phyloP scores from a whole-genome alignment of 257 asterid genomes.

The Solanum ossicruentum region DNA sequence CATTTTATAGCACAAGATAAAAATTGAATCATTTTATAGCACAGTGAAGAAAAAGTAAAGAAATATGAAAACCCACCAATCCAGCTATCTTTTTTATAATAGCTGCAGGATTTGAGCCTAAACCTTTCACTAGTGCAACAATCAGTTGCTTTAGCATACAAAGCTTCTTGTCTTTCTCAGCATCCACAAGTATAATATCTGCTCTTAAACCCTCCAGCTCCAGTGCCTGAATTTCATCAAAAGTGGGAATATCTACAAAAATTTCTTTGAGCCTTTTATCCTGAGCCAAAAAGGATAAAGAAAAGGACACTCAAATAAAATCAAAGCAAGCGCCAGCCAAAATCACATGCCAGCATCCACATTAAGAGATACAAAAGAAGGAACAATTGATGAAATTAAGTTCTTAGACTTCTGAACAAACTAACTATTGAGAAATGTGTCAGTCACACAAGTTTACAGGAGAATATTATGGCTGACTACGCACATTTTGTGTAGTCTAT shows the following conservation, averaged over 20 bases:
- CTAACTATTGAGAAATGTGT: not conserved
- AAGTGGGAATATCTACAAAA: constrained; percentile 69
- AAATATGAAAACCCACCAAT: constrained; percentile 46
- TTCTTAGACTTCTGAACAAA: not conserved
- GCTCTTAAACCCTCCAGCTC: constrained; percentile 75
- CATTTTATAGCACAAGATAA: not conserved
- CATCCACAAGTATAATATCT: constrained; percentile 84
- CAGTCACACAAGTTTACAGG: not conserved
- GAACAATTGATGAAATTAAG: not conserved
- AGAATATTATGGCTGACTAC: not conserved
- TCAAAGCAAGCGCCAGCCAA: not conserved
- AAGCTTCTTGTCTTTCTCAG: constrained; percentile 77
- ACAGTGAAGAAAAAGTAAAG: not conserved
- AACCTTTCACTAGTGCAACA: constrained; percentile 76
- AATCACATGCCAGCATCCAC: not conserved
- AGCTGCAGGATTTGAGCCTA: constrained; percentile 66
- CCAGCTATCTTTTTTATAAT: constrained; percentile 92
- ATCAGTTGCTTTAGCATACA: constrained; percentile 78
- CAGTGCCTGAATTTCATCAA: constrained; percentile 76
- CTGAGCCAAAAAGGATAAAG: constrained; percentile 18
- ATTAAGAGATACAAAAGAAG: not conserved
- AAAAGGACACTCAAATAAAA: not conserved
- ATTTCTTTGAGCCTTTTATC: constrained; percentile 86
- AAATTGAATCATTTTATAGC: not conserved
- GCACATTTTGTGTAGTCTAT: not conserved